Conservation (phyloP, 495 filamentous ascomycete species). For the Lophiostoma macrostomum region DNA sequence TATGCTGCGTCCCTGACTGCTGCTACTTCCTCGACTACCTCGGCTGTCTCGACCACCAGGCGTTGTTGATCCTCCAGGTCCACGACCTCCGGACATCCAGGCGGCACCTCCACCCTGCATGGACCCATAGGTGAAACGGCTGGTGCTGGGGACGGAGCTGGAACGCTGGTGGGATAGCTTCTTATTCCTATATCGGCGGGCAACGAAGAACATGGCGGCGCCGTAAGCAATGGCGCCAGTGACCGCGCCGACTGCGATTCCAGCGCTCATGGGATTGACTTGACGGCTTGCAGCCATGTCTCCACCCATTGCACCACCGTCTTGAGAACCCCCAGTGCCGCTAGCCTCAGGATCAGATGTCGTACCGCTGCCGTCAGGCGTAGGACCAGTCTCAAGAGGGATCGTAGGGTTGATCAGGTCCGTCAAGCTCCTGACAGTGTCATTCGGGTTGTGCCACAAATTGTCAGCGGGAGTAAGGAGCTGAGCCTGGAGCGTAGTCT, state of each 20-base stretch:
- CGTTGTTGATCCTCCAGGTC: conserved; percentile 29
- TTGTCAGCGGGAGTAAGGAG: conserved; percentile 64
- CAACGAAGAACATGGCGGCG: conserved; percentile 97
- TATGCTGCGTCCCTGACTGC: conserved; percentile 54
- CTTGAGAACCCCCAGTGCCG: conserved; percentile 20
- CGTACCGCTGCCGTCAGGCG: conserved; percentile 41
- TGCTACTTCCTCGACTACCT: conserved; percentile 64
- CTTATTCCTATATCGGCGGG: conserved; percentile 87
- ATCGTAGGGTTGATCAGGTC: conserved; percentile 80
- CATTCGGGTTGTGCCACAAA: conserved; percentile 67
- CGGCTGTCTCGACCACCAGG: conserved; percentile 58
- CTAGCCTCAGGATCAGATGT: conserved; percentile 35
- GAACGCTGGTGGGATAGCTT: conserved; percentile 75
- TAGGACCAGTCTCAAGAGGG: conserved; percentile 63
- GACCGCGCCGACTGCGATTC: conserved; percentile 74
- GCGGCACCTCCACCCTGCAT: conserved; percentile 52
- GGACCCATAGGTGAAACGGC: conserved; percentile 49
- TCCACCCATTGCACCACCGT: conserved; percentile 47
- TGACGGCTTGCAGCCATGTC: conserved; percentile 51
- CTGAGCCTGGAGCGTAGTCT: conserved; percentile 59
- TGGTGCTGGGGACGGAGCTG: conserved; percentile 55
- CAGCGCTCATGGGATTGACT: conserved; percentile 73
- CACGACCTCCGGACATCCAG: conserved; percentile 48
- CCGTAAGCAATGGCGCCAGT: conserved; percentile 86
- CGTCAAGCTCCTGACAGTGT: conserved; percentile 64